A percentile compares a stretch with the other conserved stretches of the same genome.
These are phyloP conservation scores for Malassezia arunalokei DNA, from an alignment of 1,284 basidiomycete genomes.

Conservation along the genomic window DNA sequence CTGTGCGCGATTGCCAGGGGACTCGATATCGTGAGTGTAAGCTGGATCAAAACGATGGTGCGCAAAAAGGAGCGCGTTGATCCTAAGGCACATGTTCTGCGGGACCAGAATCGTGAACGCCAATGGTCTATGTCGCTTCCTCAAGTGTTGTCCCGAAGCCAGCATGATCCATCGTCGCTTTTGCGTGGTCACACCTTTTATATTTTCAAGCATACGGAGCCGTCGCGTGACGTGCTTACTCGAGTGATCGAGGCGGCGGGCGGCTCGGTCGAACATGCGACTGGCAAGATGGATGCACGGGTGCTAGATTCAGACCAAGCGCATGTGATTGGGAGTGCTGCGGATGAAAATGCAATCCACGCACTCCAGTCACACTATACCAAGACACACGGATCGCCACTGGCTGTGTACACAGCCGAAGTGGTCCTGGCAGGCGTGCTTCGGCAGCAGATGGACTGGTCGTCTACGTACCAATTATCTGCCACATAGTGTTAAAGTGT, in stretches of 20 bases:
- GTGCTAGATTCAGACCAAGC: neutral
- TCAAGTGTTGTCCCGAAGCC: constrained; percentile 5
- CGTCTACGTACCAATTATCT: neutral
- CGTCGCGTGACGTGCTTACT: constrained; percentile 10
- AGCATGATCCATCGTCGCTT: constrained; percentile 4
- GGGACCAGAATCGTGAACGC: constrained; percentile 14
- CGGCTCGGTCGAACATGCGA: neutral
- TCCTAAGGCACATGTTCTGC: constrained; percentile 9
- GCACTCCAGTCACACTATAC: neutral
- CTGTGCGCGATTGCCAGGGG: constrained; percentile 19
- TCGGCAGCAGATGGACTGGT: constrained; percentile 16
- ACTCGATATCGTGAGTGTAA: constrained; percentile 14
- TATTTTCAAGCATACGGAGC: constrained; percentile 9
- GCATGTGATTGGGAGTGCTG: constrained; percentile 13
- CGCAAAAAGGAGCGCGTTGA: constrained; percentile 5
- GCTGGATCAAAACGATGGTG: constrained; percentile 14
- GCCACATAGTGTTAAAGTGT: constrained; percentile 20
- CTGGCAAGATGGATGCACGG: constrained; percentile 1
- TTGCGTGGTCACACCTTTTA: constrained; percentile 15
- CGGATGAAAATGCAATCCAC: constrained; percentile 3
- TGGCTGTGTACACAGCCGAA: constrained; percentile 15
- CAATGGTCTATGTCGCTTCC: constrained; percentile 12
- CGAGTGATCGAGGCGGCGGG: constrained; percentile 17
- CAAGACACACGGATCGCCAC: neutral
- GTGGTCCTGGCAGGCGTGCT: constrained; percentile 17